Conservation (phyloP, 1,284 basidiomycete species). For the Trametes pubescens region DNA sequence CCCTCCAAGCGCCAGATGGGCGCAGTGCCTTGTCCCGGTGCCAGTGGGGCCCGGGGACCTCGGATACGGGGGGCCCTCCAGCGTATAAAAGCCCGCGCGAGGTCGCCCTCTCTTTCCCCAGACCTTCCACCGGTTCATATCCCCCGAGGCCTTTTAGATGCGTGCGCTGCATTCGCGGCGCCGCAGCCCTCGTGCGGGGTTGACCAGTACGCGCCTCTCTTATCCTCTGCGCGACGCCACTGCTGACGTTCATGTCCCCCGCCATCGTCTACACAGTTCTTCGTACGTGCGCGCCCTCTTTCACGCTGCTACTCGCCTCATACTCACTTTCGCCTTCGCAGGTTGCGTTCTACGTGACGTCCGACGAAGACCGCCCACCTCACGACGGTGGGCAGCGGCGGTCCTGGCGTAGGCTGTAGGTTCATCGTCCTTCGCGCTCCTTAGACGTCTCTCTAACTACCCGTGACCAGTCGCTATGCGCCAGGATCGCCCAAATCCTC, state of each 20-base stretch:
- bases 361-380: not conserved
- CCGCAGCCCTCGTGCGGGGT: not conserved
- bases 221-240: not conserved
- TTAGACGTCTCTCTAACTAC: not conserved
- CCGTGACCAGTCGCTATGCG: not conserved
- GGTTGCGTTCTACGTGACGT: not conserved
- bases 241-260: not conserved
- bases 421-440: not conserved
- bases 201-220: not conserved
- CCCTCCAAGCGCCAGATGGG: not conserved
- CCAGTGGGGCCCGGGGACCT: no score
- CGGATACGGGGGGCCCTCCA: not conserved
- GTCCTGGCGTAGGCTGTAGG: not conserved
- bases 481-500: not conserved
- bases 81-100: conserved; percentile 1
- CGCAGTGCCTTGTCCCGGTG: not conserved
- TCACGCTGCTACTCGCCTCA: not conserved
- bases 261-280: not conserved
- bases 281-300: not conserved
- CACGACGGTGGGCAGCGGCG: not conserved
- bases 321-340: not conserved
- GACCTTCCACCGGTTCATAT: not conserved
- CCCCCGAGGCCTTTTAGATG: not conserved
- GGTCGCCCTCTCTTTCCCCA: conserved; percentile 3
- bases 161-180: not conserved